These are phyloP conservation scores for Luffa acutangula DNA, from an alignment of 306 rosid species.

Conservation along the genomic window DNA sequence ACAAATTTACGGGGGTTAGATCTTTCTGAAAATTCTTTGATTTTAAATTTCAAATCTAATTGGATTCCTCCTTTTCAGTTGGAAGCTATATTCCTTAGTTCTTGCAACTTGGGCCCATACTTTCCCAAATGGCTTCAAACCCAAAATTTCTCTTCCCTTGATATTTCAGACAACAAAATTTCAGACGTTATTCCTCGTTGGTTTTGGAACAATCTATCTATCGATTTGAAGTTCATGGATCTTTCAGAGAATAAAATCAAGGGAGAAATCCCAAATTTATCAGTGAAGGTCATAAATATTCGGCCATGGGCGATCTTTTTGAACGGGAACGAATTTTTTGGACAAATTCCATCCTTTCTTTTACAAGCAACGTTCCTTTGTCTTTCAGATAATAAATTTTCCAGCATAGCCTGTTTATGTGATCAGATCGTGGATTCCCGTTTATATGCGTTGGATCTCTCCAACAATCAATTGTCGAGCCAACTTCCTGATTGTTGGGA, in stretches of 20 bases:
- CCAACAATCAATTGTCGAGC: not conserved
- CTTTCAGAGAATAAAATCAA: not conserved
- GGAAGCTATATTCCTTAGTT: not conserved
- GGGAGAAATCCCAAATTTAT: not conserved
- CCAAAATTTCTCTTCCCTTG: not conserved
- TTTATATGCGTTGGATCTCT: not conserved
- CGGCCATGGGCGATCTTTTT: not conserved
- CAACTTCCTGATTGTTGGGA: not conserved
- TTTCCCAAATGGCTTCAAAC: not conserved
- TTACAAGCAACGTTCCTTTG: not conserved
- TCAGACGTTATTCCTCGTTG: not conserved
- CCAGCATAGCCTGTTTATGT: not conserved
- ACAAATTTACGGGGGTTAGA: not conserved
- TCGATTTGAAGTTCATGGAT: not conserved
- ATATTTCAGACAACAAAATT: not conserved
- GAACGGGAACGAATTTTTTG: not conserved
- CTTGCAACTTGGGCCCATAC: not conserved
- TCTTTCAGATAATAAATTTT: not conserved
- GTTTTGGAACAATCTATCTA: not conserved
- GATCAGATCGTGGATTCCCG: not conserved
- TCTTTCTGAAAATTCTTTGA: not conserved
- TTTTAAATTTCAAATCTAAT: not conserved
- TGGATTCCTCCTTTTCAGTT: not conserved
- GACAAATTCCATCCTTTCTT: not conserved
- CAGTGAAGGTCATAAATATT: not conserved